A percentile compares a stretch with the other conserved stretches of the same genome.
phyloP scores from a whole-genome alignment of 495 filamentous ascomycete genomes.

The Astrothelium macrocarpum region DNA sequence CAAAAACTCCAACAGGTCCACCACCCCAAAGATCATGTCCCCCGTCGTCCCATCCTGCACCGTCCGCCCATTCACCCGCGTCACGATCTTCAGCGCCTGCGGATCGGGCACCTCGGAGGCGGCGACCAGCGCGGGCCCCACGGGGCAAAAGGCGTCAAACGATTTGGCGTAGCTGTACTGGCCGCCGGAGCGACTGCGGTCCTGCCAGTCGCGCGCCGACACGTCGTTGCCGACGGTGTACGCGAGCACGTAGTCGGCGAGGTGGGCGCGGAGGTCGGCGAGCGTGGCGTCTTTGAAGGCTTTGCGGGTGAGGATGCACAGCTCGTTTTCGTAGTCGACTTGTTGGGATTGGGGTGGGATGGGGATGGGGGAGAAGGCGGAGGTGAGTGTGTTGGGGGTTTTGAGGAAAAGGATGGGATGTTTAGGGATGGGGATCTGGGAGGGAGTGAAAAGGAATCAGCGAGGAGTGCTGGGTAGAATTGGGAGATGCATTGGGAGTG shows the following conservation, averaged over 20 bases:
- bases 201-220: slow-evolving; percentile 36
- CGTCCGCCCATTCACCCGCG: slow-evolving; percentile 35
- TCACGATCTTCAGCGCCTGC: slow-evolving; percentile 21
- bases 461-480: too few relatives aligned
- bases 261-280: slow-evolving; percentile 21
- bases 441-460: too few relatives aligned
- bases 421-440: slow-evolving; percentile 30
- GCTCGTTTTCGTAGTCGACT: slow-evolving; percentile 30
- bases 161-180: slow-evolving; percentile 40
- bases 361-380: slow-evolving; percentile 30
- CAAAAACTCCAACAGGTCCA: slow-evolving; percentile 26
- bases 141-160: slow-evolving; percentile 41
- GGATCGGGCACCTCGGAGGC: slow-evolving; percentile 23
- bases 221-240: slow-evolving; percentile 43
- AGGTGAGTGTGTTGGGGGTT: slow-evolving; percentile 30
- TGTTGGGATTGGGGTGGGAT: slow-evolving; percentile 27
- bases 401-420: slow-evolving; percentile 38
- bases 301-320: slow-evolving; percentile 33
- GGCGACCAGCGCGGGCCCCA: slow-evolving; percentile 35
- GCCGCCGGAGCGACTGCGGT: slow-evolving; percentile 30
- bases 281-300: slow-evolving; percentile 30
- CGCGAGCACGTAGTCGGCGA: slow-evolving; percentile 32
- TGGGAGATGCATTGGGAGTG: too few relatives aligned
- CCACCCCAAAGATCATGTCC: slow-evolving; percentile 32
- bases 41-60: slow-evolving; percentile 28